These are phyloP conservation scores for Haberlea rhodopensis DNA, from an alignment of 257 asterid genomes.

Conservation along the genomic window DNA sequence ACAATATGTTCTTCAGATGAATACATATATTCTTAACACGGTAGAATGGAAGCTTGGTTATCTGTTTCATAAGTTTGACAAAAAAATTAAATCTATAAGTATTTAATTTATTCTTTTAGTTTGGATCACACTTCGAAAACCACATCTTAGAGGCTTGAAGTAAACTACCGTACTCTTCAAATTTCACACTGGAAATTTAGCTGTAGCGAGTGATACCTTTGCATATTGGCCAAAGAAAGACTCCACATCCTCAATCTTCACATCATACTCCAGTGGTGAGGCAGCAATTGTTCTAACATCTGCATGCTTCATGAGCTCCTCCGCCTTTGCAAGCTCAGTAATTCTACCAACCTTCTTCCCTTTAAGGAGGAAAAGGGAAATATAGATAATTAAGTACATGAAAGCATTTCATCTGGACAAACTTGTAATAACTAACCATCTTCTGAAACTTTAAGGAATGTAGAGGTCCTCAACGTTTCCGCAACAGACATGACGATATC, in stretches of 20 bases:
- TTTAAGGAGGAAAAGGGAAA: slow-evolving; percentile 25
- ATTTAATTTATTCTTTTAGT: background rate
- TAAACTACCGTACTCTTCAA: slow-evolving; percentile 9
- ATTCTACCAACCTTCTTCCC: slow-evolving; percentile 80
- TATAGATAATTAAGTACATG: slow-evolving; percentile 13
- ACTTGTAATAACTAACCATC: slow-evolving; percentile 57
- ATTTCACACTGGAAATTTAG: slow-evolving; percentile 6
- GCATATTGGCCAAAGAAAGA: slow-evolving; percentile 65
- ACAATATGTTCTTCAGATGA: too few species aligned
- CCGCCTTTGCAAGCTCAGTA: slow-evolving; percentile 68
- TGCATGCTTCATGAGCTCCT: slow-evolving; percentile 76
- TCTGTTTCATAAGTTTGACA: too few species aligned
- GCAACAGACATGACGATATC: slow-evolving; percentile 72
- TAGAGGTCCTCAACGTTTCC: slow-evolving; percentile 67
- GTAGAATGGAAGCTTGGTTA: too few species aligned
- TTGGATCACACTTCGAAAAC: background rate
- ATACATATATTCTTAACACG: too few species aligned
- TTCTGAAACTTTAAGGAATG: slow-evolving; percentile 75
- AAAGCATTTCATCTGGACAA: background rate
- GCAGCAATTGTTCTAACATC: slow-evolving; percentile 83
- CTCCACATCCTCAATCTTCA: slow-evolving; percentile 77
- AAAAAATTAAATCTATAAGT: too few species aligned
- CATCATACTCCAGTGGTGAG: slow-evolving; percentile 73
- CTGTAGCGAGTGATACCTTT: slow-evolving; percentile 41
- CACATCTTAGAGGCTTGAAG: background rate